A percentile compares a stretch with the other conserved stretches of the same genome.
phyloP scores from a whole-genome alignment of 2,329 filamentous ascomycete genomes.

The Fusarium pininemorale region DNA sequence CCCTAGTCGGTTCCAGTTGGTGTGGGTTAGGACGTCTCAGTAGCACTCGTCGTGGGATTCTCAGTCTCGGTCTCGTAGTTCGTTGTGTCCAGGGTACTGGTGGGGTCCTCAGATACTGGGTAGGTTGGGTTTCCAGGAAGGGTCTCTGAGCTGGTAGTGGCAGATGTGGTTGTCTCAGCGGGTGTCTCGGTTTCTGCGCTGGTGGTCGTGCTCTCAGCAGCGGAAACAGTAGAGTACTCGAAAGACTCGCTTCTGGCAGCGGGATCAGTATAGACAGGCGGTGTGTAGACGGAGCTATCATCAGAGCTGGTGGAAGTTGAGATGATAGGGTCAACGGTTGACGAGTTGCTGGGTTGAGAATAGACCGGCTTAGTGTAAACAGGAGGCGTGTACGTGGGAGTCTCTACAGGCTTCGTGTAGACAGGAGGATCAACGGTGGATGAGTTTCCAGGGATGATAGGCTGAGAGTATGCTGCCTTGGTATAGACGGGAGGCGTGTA shows the following conservation, averaged over 20 bases:
- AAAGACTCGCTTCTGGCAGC: slow-evolving; percentile 10
- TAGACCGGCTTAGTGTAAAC: slow-evolving; percentile 15
- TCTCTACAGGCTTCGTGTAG: slow-evolving; percentile 19
- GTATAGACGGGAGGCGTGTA: slow-evolving; percentile 24
- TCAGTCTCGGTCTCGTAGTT: background rate
- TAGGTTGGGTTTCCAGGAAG: background rate
- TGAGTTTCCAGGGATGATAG: slow-evolving; percentile 14
- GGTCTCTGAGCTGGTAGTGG: background rate
- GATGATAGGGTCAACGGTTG: slow-evolving; percentile 4
- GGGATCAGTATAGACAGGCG: slow-evolving; percentile 10
- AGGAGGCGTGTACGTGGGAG: slow-evolving; percentile 20
- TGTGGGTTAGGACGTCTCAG: slow-evolving; percentile 11
- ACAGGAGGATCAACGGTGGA: background rate
- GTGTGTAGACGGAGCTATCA: slow-evolving; percentile 12
- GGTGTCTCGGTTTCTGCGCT: slow-evolving; percentile 1
- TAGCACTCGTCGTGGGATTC: background rate
- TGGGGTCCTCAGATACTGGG: background rate
- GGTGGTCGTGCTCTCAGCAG: background rate
- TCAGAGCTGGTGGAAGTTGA: slow-evolving; percentile 8
- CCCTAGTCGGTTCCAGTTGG: slow-evolving; percentile 3
- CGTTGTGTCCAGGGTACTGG: background rate
- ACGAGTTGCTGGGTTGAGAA: background rate
- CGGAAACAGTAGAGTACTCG: background rate
- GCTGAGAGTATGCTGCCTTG: background rate
- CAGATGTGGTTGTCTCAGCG: background rate